Base-by-base conservation (phyloP, 257 asterid species). In the Nicotiana tomentosiformis region DNA sequence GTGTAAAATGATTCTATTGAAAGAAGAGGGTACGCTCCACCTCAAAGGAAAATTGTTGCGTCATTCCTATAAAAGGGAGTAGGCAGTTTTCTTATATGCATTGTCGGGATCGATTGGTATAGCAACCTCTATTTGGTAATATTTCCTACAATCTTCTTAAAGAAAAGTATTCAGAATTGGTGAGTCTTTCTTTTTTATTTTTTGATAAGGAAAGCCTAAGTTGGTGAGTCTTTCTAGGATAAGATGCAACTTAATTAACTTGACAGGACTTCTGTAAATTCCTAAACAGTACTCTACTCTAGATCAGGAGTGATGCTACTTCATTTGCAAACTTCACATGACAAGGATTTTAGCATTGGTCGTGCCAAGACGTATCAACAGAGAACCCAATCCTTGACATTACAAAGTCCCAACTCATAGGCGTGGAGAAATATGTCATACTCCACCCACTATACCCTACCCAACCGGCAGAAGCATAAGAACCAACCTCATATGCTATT, bases 81-180 rank as follows among this genome's bases (percentile, higher is more conserved):
- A 53, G 64, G 65, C 43, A 53, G 29, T 17, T 29, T 26, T 53
- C 65, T 51, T 76, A 51, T 76, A 39, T 51, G 46, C 46, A 76
- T 12, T 53, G 58, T 51, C 51, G 16, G 65, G 46, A 51, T 26
- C 64, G 29, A 74, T 49, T 72, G 51, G 23, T 74, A 74, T 51
- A 74, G 53, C 80, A 53, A 76, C 29, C 16, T 51, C 46, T 29
- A 76, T 76, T 51, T 51, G 80, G 65, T 51, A 30, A 76, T 76
- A 76, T 76, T 76, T 76, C 65, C 80, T 51, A 29, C 65, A 9
- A 26, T 76, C 64, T 76, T 76, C 43, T 76, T 29, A 76, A 51
- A 14, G 64, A 76, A 53, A 76, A 14, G 46, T 51, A 51, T 15
- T 53, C 46, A 4, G 17, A 16, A 10, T 29, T 53, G 10, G 43